A percentile compares a stretch with the other conserved stretches of the same genome.
Conservation (phyloP, 192 early-diverging fungal species). For the Backusella australiensis region DNA sequence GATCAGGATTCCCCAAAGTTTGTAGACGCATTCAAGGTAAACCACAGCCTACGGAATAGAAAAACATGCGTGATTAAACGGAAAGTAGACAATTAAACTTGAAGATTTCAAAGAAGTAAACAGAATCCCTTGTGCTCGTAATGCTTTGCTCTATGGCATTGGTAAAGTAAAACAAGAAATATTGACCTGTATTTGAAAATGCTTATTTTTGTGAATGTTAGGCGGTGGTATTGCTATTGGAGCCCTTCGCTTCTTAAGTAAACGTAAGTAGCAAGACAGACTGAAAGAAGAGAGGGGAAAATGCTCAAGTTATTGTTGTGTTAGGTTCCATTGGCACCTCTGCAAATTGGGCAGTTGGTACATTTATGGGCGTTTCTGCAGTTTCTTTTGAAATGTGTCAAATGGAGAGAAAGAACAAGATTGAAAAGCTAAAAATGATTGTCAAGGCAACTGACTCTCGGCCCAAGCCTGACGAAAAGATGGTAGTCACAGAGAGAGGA, state of each 20-base stretch:
- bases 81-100: constrained; percentile 34
- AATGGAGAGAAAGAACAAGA: constrained; percentile 30
- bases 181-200: neutral
- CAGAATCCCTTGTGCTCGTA: constrained; percentile 44
- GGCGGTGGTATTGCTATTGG: constrained; percentile 37
- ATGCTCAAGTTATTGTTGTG: neutral
- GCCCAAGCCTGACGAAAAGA: neutral
- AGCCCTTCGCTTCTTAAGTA: constrained; percentile 32
- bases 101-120: constrained; percentile 42
- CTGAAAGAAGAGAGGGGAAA: neutral
- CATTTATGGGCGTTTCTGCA: constrained; percentile 34
- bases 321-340: constrained; percentile 33
- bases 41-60: neutral
- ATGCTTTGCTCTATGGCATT: constrained; percentile 43
- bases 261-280: constrained; percentile 21
- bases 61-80: neutral
- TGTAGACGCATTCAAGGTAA: constrained; percentile 24
- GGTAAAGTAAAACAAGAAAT: constrained; percentile 13
- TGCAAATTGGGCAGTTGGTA: constrained; percentile 43
- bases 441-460: constrained; percentile 29
- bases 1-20: constrained; percentile 18
- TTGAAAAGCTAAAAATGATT: constrained; percentile 27
- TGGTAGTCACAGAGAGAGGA: constrained; percentile 26
- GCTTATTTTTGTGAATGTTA: neutral
- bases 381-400: constrained; percentile 39